A percentile compares a stretch with the other conserved stretches of the same genome.
These are phyloP conservation scores for Emydomyces testavorans DNA, from an alignment of 2,329 filamentous ascomycete species.

Conservation along the genomic window DNA sequence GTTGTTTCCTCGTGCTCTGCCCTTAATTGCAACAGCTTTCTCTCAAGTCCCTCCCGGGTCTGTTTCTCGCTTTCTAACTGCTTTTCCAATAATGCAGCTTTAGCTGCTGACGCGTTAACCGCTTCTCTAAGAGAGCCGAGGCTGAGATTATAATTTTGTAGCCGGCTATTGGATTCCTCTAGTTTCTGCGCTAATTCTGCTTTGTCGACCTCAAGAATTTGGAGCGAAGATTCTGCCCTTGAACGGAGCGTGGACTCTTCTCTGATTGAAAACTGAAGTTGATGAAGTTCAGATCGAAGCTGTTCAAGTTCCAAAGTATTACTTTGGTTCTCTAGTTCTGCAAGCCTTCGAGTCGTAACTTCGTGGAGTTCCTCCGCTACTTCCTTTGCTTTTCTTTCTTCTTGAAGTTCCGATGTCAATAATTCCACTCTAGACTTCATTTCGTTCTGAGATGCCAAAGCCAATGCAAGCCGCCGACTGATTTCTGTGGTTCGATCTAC, in stretches of 20 bases:
- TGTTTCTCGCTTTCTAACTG: conserved; percentile 67
- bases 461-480: conserved; percentile 68
- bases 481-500: conserved; percentile 62
- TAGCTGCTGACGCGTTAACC: conserved; percentile 65
- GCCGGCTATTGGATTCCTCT: conserved; percentile 53
- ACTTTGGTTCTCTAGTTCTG: conserved; percentile 73
- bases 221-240: conserved; percentile 62
- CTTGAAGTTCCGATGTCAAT: conserved; percentile 57
- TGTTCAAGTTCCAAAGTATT: conserved; percentile 76
- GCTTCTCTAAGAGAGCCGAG: conserved; percentile 67
- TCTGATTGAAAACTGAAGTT: conserved; percentile 62
- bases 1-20: conserved; percentile 71
- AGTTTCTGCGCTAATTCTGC: conserved; percentile 60
- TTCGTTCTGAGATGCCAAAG: conserved; percentile 66
- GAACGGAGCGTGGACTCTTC: conserved; percentile 69
- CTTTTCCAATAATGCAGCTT: conserved; percentile 62
- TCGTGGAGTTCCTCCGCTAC: conserved; percentile 79
- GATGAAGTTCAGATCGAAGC: conserved; percentile 72
- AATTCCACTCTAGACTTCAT: conserved; percentile 66
- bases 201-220: conserved; percentile 76
- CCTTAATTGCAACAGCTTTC: conserved; percentile 63
- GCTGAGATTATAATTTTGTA: conserved; percentile 57
- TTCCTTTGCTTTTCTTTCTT: conserved; percentile 68
- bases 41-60: conserved; percentile 63
- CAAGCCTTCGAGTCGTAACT: conserved; percentile 69